Evolutionary conservation across 495 filamentous ascomycete species (phyloP).

Genomic region (Aspergillus panamensis): DNA sequence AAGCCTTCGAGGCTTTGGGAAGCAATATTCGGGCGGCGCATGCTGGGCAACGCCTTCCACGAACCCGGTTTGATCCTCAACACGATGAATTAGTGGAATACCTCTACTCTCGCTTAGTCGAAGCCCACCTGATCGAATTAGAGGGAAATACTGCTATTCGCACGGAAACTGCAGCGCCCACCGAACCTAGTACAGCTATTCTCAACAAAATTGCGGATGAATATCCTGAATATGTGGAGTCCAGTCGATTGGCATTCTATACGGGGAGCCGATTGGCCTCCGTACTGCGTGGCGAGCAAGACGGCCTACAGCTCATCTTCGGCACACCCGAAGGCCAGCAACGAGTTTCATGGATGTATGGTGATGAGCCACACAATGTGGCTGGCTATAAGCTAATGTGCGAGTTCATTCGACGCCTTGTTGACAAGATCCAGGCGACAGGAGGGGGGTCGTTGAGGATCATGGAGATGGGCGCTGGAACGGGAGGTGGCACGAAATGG

Average conservation of each 20-base stretch:
- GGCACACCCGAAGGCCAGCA: conserved; percentile 43
- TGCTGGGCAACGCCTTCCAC: conserved; percentile 32
- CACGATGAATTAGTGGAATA: conserved; percentile 35
- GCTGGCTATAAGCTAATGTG: conserved; percentile 40
- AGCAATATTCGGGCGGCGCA: conserved; percentile 29
- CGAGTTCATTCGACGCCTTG: conserved; percentile 38
- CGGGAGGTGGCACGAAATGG: conserved; percentile 41
- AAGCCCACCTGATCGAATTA: conserved; percentile 39
- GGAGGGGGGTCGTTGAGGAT: conserved; percentile 30
- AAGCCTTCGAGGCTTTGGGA: conserved; percentile 46
- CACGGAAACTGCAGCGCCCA: conserved; percentile 33
- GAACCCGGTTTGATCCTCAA: conserved; percentile 30
- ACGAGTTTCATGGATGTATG: conserved; percentile 44
- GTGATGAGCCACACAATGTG: conserved; percentile 40
- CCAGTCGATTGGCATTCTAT: conserved; percentile 41
- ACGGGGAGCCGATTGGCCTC: conserved; percentile 41
- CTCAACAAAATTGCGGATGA: conserved; percentile 33
- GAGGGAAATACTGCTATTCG: conserved; percentile 34
- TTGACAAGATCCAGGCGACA: conserved; percentile 16
- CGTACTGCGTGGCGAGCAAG: conserved; percentile 40
- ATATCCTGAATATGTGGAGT: conserved; percentile 36
- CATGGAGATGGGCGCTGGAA: conserved; percentile 47
- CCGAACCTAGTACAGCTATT: conserved; percentile 32
- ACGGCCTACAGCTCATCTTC: conserved; percentile 49
- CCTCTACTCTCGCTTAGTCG: conserved; percentile 42